Evolutionary conservation across 164 flowering plant species (phyloP).

Genomic region (Malania oleifera): DNA sequence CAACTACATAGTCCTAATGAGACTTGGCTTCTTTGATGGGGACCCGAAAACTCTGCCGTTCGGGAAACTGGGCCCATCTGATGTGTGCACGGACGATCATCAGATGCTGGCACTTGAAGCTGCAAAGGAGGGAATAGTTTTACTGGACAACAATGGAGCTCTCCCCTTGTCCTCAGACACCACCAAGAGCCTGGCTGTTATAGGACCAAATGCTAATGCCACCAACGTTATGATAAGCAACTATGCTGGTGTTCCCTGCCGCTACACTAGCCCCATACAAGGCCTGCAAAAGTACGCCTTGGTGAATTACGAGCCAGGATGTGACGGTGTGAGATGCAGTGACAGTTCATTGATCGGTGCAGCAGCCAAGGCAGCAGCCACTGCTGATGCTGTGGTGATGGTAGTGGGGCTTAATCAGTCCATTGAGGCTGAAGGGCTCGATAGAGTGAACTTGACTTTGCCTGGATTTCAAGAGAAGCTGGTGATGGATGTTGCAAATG

Average conservation of each 20-base stretch:
- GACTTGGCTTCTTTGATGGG: conserved; percentile 73
- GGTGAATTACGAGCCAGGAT: conserved; percentile 31
- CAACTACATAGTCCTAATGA: conserved; percentile 54
- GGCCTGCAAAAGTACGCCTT: conserved; percentile 34
- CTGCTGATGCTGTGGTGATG: conserved; percentile 48
- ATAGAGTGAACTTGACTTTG: conserved; percentile 43
- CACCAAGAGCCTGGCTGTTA: conserved; percentile 33
- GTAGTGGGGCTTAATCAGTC: conserved; percentile 60
- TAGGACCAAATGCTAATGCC: conserved; percentile 70
- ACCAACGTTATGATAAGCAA: conserved; percentile 52
- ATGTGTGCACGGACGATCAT: conserved; percentile 44
- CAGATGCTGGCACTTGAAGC: conserved; percentile 54
- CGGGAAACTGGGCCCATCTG: conserved; percentile 52
- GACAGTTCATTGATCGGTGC: conserved; percentile 21
- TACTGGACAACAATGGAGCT: conserved; percentile 41
- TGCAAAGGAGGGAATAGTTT: conserved; percentile 72
- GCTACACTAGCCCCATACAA: conserved; percentile 49
- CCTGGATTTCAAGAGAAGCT: conserved; percentile 66
- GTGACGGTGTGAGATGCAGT: conserved; percentile 36
- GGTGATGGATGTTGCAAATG: conserved; percentile 34
- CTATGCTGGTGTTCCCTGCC: conserved; percentile 65
- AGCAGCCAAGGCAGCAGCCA: conserved; percentile 38
- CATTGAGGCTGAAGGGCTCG: conserved; percentile 53
- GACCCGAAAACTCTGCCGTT: conserved; percentile 36
- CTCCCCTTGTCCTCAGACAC: conserved; percentile 34